Evolutionary conservation across 164 flowering plant genomes (phyloP).

Genomic region (Macadamia integrifolia): DNA sequence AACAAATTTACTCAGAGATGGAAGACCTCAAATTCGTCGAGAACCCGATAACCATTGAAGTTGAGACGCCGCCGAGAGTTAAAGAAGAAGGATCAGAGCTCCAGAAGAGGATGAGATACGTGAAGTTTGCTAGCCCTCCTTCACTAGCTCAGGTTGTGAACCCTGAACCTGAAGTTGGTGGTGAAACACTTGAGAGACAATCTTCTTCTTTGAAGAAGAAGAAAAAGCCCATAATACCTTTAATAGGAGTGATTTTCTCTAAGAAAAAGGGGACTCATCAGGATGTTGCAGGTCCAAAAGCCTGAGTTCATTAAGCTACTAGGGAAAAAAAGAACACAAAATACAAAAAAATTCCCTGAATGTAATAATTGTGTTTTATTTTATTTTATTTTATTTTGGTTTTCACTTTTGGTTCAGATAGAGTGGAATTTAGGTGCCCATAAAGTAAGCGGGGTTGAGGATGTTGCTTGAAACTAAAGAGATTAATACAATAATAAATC

Average conservation of each 20-base stretch:
- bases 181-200: constrained; percentile 16
- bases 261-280: constrained; percentile 40
- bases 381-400: too few relatives aligned
- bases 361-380: too few relatives aligned
- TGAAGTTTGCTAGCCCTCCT: constrained; percentile 62
- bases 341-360: too few relatives aligned
- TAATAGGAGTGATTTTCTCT: constrained; percentile 46
- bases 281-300: constrained; percentile 14
- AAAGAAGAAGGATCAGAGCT: constrained; percentile 25
- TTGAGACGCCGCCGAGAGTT: constrained; percentile 1
- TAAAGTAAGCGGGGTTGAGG: too few relatives aligned
- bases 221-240: constrained; percentile 42
- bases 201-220: constrained; percentile 28
- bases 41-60: constrained; percentile 22
- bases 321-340: too few relatives aligned
- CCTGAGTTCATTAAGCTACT: too few relatives aligned
- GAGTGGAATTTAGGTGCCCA: too few relatives aligned
- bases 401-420: too few relatives aligned
- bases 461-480: too few relatives aligned
- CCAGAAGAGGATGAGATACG: constrained; percentile 53
- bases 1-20: constrained; percentile 24
- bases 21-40: constrained; percentile 57
- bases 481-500: too few relatives aligned
- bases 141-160: constrained; percentile 30
- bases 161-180: constrained; percentile 10